phyloP scores from a whole-genome alignment of 2,329 filamentous ascomycete genomes.

The Aspergillus sclerotialis region DNA sequence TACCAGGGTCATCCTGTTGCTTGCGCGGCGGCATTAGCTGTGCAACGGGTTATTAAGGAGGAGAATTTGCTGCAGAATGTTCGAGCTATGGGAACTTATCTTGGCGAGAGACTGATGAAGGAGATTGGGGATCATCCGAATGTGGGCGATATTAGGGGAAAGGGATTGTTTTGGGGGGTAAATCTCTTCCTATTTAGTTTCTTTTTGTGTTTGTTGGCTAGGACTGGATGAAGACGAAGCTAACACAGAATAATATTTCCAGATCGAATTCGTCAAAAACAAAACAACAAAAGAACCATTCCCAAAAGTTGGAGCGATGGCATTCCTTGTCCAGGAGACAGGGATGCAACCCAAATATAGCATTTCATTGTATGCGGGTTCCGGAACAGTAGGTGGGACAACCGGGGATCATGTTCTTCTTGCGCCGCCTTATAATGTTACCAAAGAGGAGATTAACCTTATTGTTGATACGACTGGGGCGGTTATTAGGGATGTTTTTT shows the following conservation, averaged over 20 bases:
- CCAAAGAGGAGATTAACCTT: conserved; percentile 47
- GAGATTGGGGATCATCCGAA: conserved; percentile 40
- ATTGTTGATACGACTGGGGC: conserved; percentile 46
- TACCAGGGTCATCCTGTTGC: conserved; percentile 54
- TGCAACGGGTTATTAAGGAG: conserved; percentile 54
- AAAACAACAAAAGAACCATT: conserved; percentile 51
- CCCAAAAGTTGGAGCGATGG: conserved; percentile 37
- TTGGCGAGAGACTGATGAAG: conserved; percentile 37
- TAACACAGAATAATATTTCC: neutral
- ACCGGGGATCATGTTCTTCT: conserved; percentile 64
- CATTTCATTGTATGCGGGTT: conserved; percentile 58
- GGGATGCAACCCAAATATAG: conserved; percentile 39
- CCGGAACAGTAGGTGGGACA: conserved; percentile 53
- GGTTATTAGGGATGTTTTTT: conserved; percentile 49
- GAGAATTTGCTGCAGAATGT: conserved; percentile 56
- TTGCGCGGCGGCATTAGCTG: conserved; percentile 53
- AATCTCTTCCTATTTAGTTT: conserved; percentile 26
- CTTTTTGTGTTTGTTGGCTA: neutral
- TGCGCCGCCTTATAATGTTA: conserved; percentile 62
- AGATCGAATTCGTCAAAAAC: conserved; percentile 53
- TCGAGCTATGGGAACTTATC: conserved; percentile 42
- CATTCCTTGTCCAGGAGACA: conserved; percentile 45
- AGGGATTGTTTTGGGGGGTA: conserved; percentile 54
- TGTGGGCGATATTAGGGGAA: conserved; percentile 54
- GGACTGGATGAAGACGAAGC: neutral